Percentiles rank a stretch among this genome's conserved stretches.
These are phyloP conservation scores for Tylopilus sp. DNA, from an alignment of 768 basidiomycete genomes.

Conservation along the genomic window DNA sequence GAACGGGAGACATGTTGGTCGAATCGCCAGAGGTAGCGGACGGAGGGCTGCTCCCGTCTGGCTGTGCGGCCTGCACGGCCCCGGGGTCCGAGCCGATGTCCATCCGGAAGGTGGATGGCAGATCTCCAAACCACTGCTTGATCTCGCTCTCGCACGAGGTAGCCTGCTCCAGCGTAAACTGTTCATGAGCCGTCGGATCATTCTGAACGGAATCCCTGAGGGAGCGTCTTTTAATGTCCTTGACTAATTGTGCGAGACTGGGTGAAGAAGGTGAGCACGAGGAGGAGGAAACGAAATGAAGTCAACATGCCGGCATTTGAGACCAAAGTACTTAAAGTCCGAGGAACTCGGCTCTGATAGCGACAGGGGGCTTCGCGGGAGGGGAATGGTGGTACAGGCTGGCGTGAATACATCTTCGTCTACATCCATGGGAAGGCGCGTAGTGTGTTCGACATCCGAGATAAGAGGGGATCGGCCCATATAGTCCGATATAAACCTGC, in stretches of 20 bases:
- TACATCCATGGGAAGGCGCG: constrained; percentile 53
- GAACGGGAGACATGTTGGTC: constrained; percentile 30
- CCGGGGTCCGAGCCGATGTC: constrained; percentile 34
- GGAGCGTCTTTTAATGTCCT: constrained; percentile 54
- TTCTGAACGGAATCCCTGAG: constrained; percentile 37
- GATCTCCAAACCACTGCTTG: constrained; percentile 46
- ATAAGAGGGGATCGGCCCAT: constrained; percentile 63
- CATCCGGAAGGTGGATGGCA: constrained; percentile 51
- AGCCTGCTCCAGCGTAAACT: constrained; percentile 60
- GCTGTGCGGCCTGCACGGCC: constrained; percentile 7
- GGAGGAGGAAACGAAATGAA: background rate
- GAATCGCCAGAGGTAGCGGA: constrained; percentile 16
- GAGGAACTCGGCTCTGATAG: constrained; percentile 28
- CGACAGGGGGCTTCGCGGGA: constrained; percentile 30
- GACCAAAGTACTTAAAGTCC: constrained; percentile 47
- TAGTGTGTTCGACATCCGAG: constrained; percentile 50
- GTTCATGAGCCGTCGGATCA: constrained; percentile 24
- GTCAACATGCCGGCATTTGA: constrained; percentile 56
- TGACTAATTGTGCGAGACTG: constrained; percentile 63
- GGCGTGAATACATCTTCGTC: constrained; percentile 53
- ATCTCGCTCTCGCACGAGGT: constrained; percentile 55
- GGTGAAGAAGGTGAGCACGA: constrained; percentile 2
- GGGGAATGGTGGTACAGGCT: constrained; percentile 43
- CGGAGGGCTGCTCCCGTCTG: constrained; percentile 4
- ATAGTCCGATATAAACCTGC: constrained; percentile 67